A percentile compares a stretch with the other conserved stretches of the same genome.
These are phyloP conservation scores for Hygrophorus russula DNA, from an alignment of 768 basidiomycete species.

Conservation along the genomic window DNA sequence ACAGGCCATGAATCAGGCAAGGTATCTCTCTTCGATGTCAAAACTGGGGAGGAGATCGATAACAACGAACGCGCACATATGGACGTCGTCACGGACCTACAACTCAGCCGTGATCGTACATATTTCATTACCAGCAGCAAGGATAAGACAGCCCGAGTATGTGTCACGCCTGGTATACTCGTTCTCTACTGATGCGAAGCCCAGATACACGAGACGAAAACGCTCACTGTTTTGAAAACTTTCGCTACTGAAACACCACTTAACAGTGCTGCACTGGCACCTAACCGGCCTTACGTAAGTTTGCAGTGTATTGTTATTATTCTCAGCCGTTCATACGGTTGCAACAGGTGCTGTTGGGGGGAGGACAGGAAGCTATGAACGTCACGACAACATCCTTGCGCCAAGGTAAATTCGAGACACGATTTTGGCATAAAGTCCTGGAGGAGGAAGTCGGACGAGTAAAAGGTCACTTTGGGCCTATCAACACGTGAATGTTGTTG, in stretches of 20 bases:
- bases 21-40: constrained; percentile 82
- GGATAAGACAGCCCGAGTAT: constrained; percentile 89
- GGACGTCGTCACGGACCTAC: constrained; percentile 85
- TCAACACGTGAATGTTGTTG: constrained; percentile 71
- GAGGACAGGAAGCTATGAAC: constrained; percentile 96
- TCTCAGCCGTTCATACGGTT: not conserved
- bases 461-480: constrained; percentile 93
- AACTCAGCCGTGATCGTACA: constrained; percentile 78
- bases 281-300: constrained; percentile 73
- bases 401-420: constrained; percentile 95
- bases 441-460: constrained; percentile 97
- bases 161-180: constrained; percentile 15
- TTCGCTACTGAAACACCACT: constrained; percentile 89
- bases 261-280: constrained; percentile 86
- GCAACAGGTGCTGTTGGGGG: constrained; percentile 73
- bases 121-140: constrained; percentile 97
- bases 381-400: constrained; percentile 91
- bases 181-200: constrained; percentile 1
- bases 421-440: constrained; percentile 96
- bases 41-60: constrained; percentile 72
- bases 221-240: constrained; percentile 84
- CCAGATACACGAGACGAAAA: constrained; percentile 83
- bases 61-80: constrained; percentile 84
- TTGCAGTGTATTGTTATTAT: not conserved
- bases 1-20: constrained; percentile 98